phyloP scores from a whole-genome alignment of 805 yeast genomes.

The Zygoascus tannicola region DNA sequence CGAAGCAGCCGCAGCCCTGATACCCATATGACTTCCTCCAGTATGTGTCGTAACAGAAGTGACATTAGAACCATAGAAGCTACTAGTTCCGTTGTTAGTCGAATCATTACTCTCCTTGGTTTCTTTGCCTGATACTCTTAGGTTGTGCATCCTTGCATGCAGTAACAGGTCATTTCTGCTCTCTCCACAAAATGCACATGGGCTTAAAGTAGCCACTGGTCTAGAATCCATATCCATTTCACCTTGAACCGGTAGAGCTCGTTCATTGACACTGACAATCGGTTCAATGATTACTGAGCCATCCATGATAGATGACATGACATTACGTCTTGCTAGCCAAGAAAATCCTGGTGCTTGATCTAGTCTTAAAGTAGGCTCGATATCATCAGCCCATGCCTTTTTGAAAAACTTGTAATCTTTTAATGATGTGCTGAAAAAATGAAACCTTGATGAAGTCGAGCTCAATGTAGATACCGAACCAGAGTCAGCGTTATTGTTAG shows the following conservation, averaged over 20 bases:
- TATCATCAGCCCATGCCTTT: conserved; percentile 60
- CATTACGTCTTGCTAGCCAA: conserved; percentile 51
- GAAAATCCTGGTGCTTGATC: conserved; percentile 57
- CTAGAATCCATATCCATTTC: conserved; percentile 23
- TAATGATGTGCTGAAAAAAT: conserved; percentile 23
- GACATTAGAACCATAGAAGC: not conserved
- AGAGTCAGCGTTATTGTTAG: not conserved
- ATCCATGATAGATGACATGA: conserved; percentile 62
- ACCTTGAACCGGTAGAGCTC: conserved; percentile 41
- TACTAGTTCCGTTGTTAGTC: conserved; percentile 8
- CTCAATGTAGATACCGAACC: too few species aligned
- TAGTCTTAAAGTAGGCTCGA: conserved; percentile 61
- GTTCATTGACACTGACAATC: conserved; percentile 57
- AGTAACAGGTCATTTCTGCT: conserved; percentile 56
- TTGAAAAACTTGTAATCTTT: conserved; percentile 53
- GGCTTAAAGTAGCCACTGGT: conserved; percentile 65
- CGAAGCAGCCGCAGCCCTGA: not conserved
- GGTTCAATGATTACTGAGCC: conserved; percentile 83
- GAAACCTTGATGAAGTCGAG: not conserved
- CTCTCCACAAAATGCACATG: conserved; percentile 85
- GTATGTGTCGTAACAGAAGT: not conserved
- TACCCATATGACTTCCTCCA: conserved; percentile 2
- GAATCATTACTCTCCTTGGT: conserved; percentile 15
- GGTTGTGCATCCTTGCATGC: conserved; percentile 66
- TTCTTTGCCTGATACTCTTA: conserved; percentile 35